Base-by-base conservation (phyloP, 352 stramenopile species). In the Phytophthora cryptogea region DNA sequence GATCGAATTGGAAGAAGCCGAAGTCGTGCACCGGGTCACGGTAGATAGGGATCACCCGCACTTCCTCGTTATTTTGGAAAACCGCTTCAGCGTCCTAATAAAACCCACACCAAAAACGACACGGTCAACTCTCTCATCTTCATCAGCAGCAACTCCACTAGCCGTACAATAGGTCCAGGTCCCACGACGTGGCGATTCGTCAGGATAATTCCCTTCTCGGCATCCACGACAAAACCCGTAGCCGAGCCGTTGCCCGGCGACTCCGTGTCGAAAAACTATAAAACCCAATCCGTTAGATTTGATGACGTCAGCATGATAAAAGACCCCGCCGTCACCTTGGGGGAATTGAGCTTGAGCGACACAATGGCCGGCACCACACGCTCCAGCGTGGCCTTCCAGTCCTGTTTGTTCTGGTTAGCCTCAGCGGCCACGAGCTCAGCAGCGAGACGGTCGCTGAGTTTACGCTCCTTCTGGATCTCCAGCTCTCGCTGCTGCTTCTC, bases 31-130 rank as follows among this genome's bases (percentile, higher is more conserved):
- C 85, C 0, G 92, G 92, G 58, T 98, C 92, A 9, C 88, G 77
- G 54, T 97, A 98, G 62, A 98, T 94, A 5, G 90, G 86, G 41
- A 90, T 83, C 36, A 97, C 80, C n/a, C 86, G 77, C 14, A 97
- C 86, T 75, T 98, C 91, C 61, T 98, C 92, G 60, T 97, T 97
- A 71, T 97, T 98, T 63, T 96, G 83, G 59, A 98, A 97, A 17
- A 97, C 83, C 1, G 89, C 90, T 48, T 98, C 90, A 0, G 89
- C 88, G 49, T 94, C 82, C 72, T 95, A 64, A 49, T 28, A 43
- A 39, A 56, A 41, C 4, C 28, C 20, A 43, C 41, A 32, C 20
- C 14, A 51, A 4, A 39, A 45, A 40, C 37, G 28, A 49, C 3
- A 8, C 37, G 5, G n/a, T 46, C 35, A 59, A 37, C 23, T 42